phyloP scores from a whole-genome alignment of 139 green algal genomes.

The Diplosphaera chodatii region DNA sequence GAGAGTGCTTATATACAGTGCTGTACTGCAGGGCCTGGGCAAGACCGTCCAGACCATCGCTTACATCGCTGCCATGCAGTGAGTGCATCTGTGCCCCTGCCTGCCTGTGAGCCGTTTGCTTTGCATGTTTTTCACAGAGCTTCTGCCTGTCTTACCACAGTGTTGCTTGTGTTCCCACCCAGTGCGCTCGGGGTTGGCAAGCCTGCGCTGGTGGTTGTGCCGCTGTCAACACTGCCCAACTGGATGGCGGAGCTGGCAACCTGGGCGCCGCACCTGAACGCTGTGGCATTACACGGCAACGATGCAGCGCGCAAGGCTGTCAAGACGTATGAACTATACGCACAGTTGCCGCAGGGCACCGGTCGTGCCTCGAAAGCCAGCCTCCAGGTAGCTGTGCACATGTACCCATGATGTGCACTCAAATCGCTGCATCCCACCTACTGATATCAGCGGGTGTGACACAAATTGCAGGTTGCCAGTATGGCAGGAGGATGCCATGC shows the following conservation, averaged over 20 bases:
- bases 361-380: background rate
- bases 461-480: too few species aligned
- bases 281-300: slow-evolving; percentile 53
- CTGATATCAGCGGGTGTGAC: too few species aligned
- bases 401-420: too few species aligned
- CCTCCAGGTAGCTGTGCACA: slow-evolving; percentile 3
- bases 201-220: slow-evolving; percentile 75
- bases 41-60: slow-evolving; percentile 71
- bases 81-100: background rate
- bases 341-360: slow-evolving; percentile 1
- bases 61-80: slow-evolving; percentile 42
- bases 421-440: too few species aligned
- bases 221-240: slow-evolving; percentile 74
- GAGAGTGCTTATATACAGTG: too few species aligned
- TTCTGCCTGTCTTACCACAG: too few species aligned
- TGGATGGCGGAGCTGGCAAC: slow-evolving; percentile 69
- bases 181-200: slow-evolving; percentile 24
- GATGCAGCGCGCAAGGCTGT: slow-evolving; percentile 39
- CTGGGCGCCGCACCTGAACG: slow-evolving; percentile 73
- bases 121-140: too few species aligned
- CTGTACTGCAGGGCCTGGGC: slow-evolving; percentile 24
- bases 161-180: background rate
- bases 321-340: slow-evolving; percentile 48
- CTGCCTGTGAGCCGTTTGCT: too few species aligned
- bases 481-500: too few species aligned